These are phyloP conservation scores for Penicillium sp. DNA, from an alignment of 2,329 filamentous ascomycete species.

Conservation along the genomic window DNA sequence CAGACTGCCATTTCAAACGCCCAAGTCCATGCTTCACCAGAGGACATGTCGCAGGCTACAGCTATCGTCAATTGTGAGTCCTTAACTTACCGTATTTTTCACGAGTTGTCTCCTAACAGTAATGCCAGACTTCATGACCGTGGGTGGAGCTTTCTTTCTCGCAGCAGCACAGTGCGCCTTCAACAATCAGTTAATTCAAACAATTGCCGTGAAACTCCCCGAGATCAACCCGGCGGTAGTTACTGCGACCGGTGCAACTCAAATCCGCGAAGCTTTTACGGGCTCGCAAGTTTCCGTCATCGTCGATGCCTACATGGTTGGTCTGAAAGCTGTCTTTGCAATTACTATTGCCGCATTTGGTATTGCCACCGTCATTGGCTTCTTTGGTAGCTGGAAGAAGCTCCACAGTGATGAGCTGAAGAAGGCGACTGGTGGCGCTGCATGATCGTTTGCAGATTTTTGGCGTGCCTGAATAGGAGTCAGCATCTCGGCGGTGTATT, in stretches of 20 bases:
- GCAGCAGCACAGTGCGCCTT: conserved; percentile 33
- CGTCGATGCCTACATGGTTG: conserved; percentile 11
- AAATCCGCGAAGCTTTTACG: conserved; percentile 5
- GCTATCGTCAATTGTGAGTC: conserved; percentile 1
- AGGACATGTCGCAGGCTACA: conserved; percentile 3
- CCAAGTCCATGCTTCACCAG: neutral
- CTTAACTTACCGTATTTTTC: neutral
- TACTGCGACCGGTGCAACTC: conserved; percentile 7
- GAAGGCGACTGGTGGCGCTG: neutral
- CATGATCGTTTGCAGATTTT: neutral
- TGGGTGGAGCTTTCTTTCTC: conserved; percentile 34
- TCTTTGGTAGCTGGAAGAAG: conserved; percentile 1
- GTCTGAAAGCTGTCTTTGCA: conserved; percentile 10
- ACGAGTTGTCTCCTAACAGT: neutral
- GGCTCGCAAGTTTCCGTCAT: neutral
- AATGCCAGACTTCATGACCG: neutral
- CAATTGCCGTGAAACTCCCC: neutral
- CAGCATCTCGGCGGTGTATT: neutral
- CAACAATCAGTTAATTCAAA: conserved; percentile 27
- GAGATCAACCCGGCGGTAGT: neutral
- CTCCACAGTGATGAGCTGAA: neutral
- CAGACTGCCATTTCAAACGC: conserved; percentile 13
- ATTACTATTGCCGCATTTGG: conserved; percentile 18
- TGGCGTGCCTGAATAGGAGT: neutral
- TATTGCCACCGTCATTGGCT: conserved; percentile 18